Evolutionary conservation across 305 asterid species (phyloP).

Genomic region (Fraxinus albicans): DNA sequence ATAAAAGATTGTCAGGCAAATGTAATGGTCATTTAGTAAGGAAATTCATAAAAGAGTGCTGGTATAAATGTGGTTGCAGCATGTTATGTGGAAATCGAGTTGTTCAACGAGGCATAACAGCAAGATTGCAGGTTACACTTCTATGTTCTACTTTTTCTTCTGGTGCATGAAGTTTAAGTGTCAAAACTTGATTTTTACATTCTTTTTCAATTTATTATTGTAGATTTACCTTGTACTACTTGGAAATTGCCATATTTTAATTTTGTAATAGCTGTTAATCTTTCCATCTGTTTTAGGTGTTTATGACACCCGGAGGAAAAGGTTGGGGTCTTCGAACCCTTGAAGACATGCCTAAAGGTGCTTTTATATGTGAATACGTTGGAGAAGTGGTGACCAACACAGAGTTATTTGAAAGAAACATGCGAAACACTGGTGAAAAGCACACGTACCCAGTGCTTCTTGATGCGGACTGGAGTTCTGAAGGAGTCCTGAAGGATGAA

Average conservation of each 20-base stretch:
- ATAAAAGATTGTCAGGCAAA: conserved; percentile 29
- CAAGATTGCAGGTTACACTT: conserved; percentile 50
- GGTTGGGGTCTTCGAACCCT: conserved; percentile 64
- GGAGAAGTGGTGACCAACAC: conserved; percentile 53
- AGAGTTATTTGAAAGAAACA: conserved; percentile 38
- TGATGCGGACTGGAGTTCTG: conserved; percentile 54
- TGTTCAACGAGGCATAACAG: conserved; percentile 63
- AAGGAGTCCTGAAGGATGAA: conserved; percentile 45
- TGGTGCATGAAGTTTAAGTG: neutral
- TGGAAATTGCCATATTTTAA: neutral
- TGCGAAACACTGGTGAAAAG: conserved; percentile 23
- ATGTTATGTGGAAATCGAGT: conserved; percentile 66
- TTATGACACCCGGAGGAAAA: conserved; percentile 44
- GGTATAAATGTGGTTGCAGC: conserved; percentile 71
- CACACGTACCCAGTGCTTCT: conserved; percentile 41
- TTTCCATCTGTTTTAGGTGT: conserved; percentile 37
- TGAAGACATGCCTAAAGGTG: conserved; percentile 53
- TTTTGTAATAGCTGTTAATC: neutral
- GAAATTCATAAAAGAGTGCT: conserved; percentile 72
- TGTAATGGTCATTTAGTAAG: conserved; percentile 66
- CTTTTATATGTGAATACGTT: conserved; percentile 56
- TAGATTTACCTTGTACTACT: neutral
- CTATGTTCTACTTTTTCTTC: conserved; percentile 13
- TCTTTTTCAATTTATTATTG: neutral
- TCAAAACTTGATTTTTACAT: neutral